Conservation (phyloP, 169 alveolate genomes). For the Plasmodium yoelii region DNA sequence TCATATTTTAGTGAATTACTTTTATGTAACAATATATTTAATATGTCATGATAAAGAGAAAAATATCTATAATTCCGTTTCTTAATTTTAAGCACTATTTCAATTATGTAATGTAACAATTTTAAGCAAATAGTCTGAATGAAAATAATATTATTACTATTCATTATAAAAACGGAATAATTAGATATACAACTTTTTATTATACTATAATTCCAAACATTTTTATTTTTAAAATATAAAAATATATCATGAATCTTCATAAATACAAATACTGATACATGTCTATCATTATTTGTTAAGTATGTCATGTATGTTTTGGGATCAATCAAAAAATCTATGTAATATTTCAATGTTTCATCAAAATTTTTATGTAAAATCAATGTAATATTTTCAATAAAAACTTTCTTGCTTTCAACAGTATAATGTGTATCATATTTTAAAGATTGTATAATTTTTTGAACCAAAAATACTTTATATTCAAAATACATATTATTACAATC, state of each 20-base stretch:
- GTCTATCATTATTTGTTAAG: constrained; percentile 7
- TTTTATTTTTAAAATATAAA: constrained; percentile 44
- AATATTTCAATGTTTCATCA: constrained; percentile 48
- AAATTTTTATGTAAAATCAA: constrained; percentile 46
- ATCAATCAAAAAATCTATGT: constrained; percentile 28
- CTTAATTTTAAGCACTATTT: constrained; percentile 38
- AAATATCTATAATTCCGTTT: constrained; percentile 15
- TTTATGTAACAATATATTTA: constrained; percentile 48
- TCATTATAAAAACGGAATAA: constrained; percentile 33
- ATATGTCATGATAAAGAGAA: constrained; percentile 47
- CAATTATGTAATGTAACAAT: constrained; percentile 28
- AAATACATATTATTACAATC: constrained; percentile 15
- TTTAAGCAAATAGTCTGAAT: constrained; percentile 67
- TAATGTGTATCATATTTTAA: constrained; percentile 51
- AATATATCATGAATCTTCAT: constrained; percentile 54
- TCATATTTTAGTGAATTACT: constrained; percentile 56
- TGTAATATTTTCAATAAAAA: constrained; percentile 39
- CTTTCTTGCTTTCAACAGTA: constrained; percentile 25
- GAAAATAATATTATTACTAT: constrained; percentile 14
- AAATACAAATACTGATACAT: constrained; percentile 29
- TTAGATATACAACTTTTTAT: constrained; percentile 41
- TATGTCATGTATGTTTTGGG: constrained; percentile 26
- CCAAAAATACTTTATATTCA: constrained; percentile 33
- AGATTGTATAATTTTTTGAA: constrained; percentile 41
- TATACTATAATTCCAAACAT: constrained; percentile 61